Base-by-base conservation (phyloP, 2,329 filamentous ascomycete genomes). In the Cordyceps fumosorosea region DNA sequence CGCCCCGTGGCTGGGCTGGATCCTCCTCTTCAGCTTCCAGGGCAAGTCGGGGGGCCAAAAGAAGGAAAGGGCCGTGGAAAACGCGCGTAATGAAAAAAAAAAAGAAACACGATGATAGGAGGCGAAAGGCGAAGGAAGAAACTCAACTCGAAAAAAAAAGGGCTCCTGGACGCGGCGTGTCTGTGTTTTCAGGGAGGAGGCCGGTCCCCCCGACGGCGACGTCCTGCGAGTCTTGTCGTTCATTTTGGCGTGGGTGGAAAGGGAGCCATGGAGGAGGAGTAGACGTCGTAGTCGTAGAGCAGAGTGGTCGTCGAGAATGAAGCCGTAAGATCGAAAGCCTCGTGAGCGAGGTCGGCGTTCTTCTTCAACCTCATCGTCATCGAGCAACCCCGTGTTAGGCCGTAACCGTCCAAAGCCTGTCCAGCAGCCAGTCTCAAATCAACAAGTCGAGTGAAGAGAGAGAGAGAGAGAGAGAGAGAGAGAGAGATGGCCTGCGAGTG, bases 191-290 rank as follows among this genome's bases (percentile, higher is more conserved):
- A 18, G 48, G 57, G 40, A 60, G 57, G 45, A 37, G 37, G n/a
- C 57, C 22, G n/a, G 50, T 34, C 37, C 57, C n/a, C 57, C 57
- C 24, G 40, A 52, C n/a, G 14, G 26, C 24, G 6, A 47, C 20
- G 57, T 24, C 22, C 57, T 32, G 37, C 40, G 32, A 51, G 34
- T 45, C 57, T 60, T 48, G 57, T 60, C 57, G 26, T 60, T 60
- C 26, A 60, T 60, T 60, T 47, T 37, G 32, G 6, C 18, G 3
- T 18, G 18, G 14, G 6, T 51, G 8, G 22, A 40, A 24, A 24
- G n/a, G 16, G 18, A 50, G 29, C 29, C 29, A 29, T 7, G 29
- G n/a, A 20, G 0, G 14, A 37, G 18, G 20, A 47, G 10, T 1
- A 42, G 14, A 40, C 34, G 8, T 18, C 6, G 12, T 12, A 50